phyloP scores from a whole-genome alignment of 2,329 filamentous ascomycete genomes.

The Chaetomium strumarium region DNA sequence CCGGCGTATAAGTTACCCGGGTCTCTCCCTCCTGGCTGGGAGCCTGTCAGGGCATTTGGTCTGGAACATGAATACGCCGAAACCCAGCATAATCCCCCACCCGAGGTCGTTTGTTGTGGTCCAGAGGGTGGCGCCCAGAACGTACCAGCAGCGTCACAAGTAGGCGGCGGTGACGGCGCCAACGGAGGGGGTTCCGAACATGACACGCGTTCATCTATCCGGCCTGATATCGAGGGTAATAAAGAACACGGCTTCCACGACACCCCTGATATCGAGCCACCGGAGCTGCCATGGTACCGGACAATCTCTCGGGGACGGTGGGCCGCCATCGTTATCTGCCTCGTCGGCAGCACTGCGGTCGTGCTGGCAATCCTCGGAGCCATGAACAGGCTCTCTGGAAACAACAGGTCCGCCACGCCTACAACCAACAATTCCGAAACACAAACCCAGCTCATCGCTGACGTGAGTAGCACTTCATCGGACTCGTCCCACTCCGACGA shows the following conservation, averaged over 20 bases:
- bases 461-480: not conserved
- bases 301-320: constrained; percentile 14
- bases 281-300: constrained; percentile 21
- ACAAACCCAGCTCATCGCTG: not conserved
- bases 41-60: constrained; percentile 8
- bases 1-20: constrained; percentile 7
- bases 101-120: constrained; percentile 10
- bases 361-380: constrained; percentile 23
- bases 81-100: constrained; percentile 16
- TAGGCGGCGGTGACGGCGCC: constrained; percentile 3
- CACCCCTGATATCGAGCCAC: constrained; percentile 16
- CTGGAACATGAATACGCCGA: constrained; percentile 19
- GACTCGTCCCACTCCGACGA: not conserved
- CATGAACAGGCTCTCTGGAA: constrained; percentile 14
- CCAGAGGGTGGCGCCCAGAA: not conserved
- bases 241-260: constrained; percentile 14
- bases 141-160: not conserved
- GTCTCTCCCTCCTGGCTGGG: not conserved
- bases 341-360: constrained; percentile 19
- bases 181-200: not conserved
- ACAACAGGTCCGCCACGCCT: constrained; percentile 11
- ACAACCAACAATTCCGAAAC: not conserved
- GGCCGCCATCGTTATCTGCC: constrained; percentile 13
- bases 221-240: constrained; percentile 5
- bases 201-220: constrained; percentile 5